Evolutionary conservation across 441 rosid genomes (phyloP).

Genomic region (Theobroma grandiflorum): DNA sequence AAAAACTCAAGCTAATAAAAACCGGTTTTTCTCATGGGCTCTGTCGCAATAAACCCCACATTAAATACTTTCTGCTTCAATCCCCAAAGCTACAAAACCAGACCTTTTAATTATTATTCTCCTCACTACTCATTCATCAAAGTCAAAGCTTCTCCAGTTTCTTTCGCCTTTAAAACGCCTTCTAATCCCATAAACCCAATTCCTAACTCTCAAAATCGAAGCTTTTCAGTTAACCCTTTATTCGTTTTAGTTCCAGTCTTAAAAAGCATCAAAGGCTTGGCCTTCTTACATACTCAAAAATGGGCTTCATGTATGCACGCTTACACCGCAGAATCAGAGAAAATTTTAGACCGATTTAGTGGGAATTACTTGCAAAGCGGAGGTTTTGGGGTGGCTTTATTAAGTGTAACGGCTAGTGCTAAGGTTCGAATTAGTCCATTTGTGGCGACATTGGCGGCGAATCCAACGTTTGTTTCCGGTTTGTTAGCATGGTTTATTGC

Average conservation of each 20-base stretch:
- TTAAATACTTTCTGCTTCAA: constrained; percentile 41
- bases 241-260: constrained; percentile 47
- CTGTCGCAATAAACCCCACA: constrained; percentile 45
- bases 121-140: constrained; percentile 38
- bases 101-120: constrained; percentile 16
- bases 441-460: constrained; percentile 75
- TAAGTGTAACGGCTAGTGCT: constrained; percentile 77
- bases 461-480: constrained; percentile 86
- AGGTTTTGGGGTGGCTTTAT: constrained; percentile 69
- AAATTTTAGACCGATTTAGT: constrained; percentile 30
- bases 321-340: constrained; percentile 50
- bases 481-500: constrained; percentile 77
- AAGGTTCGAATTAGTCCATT: constrained; percentile 80
- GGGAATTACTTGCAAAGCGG: constrained; percentile 55
- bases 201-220: constrained; percentile 14
- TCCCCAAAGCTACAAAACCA: constrained; percentile 28
- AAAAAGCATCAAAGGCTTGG: constrained; percentile 45
- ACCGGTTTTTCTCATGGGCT: constrained; percentile 49
- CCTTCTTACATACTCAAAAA: constrained; percentile 46
- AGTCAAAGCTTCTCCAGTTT: constrained; percentile 37
- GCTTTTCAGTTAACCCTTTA: constrained; percentile 38
- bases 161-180: constrained; percentile 42
- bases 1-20: constrained; percentile 5
- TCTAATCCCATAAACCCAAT: constrained; percentile 37
- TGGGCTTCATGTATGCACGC: constrained; percentile 59